Percentiles rank a stretch among this genome's conserved stretches.
phyloP scores from a whole-genome alignment of 441 rosid genomes.

The Pelargonium exstipulatum region DNA sequence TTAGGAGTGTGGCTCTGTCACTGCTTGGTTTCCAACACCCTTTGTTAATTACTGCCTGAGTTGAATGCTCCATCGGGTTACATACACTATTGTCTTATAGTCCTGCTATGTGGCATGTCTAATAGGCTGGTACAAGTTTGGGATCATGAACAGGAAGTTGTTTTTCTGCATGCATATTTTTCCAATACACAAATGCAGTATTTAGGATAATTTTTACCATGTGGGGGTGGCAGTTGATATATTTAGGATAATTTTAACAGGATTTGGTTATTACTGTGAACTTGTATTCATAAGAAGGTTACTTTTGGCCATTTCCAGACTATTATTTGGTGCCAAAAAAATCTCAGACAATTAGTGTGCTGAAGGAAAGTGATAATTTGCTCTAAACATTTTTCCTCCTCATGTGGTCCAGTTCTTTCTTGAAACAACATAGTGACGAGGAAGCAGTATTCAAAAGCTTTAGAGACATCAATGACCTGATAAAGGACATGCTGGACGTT shows the following conservation, averaged over 20 bases:
- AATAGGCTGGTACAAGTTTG: background rate
- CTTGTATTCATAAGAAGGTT: background rate
- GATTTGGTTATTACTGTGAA: background rate
- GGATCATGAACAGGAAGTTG: background rate
- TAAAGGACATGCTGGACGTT: slow-evolving; percentile 76
- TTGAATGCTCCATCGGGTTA: too few relatives aligned
- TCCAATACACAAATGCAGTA: background rate
- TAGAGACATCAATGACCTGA: slow-evolving; percentile 87
- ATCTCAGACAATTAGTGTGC: background rate
- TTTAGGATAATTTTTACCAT: background rate
- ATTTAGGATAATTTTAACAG: too few relatives aligned
- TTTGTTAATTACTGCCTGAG: too few relatives aligned
- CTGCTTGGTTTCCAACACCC: too few relatives aligned
- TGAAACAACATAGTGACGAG: slow-evolving; percentile 73
- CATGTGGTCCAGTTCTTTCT: slow-evolving; percentile 62
- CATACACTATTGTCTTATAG: background rate
- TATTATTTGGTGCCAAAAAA: background rate
- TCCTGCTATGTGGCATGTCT: background rate
- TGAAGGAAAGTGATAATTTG: background rate
- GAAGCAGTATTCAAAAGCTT: slow-evolving; percentile 91
- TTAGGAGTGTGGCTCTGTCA: too few relatives aligned
- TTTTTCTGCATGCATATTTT: background rate
- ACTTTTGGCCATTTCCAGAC: background rate
- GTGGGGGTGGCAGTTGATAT: background rate
- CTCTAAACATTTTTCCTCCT: background rate